Base-by-base conservation (phyloP, 192 early-diverging fungal genomes). In the Coemansia sp. region DNA sequence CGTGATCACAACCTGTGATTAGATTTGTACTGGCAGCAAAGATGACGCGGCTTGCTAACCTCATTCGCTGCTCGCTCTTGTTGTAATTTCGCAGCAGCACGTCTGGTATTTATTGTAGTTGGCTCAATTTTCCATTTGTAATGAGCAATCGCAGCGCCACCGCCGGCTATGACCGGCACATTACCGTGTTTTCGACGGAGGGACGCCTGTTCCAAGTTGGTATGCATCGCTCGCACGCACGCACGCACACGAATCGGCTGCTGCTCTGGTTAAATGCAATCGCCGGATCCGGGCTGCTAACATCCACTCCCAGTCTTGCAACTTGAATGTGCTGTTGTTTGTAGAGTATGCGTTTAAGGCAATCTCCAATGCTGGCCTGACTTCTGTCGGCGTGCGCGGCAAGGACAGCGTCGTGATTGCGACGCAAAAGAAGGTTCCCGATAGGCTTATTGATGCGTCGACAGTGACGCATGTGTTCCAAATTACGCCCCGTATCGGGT, bases 261-360 rank as follows among this genome's bases (percentile, higher is more conserved):
- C n/a, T n/a, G n/a, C n/a, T n/a, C n/a, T n/a, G n/a, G n/a, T n/a
- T n/a, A n/a, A n/a, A n/a, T n/a, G n/a, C n/a, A n/a, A n/a, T n/a
- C n/a, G n/a, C n/a, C n/a, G n/a, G n/a, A n/a, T n/a, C n/a, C n/a
- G n/a, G n/a, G n/a, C n/a, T n/a, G n/a, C n/a, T n/a, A n/a, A n/a
- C n/a, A n/a, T n/a, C n/a, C n/a, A n/a, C n/a, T n/a, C n/a, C n/a
- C 44, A 46, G 26, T 46, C 44, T 22, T 24, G 36, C n/a, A n/a
- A n/a, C n/a, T 18, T 38, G 8, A 29, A 37, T 26, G 35, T 37
- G 19, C 11, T 15, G 15, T 40, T 19, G 26, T 27, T 9, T 70
- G 42, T 82, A 96, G 98, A 99, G 73, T 99, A 99, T 83, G 96
- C 98, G 35, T 98, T 98, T 83, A 99, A 99, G 81, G 98, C 98